These are phyloP conservation scores for Hippophae gyantsensis DNA, from an alignment of 306 rosid species.

Conservation along the genomic window DNA sequence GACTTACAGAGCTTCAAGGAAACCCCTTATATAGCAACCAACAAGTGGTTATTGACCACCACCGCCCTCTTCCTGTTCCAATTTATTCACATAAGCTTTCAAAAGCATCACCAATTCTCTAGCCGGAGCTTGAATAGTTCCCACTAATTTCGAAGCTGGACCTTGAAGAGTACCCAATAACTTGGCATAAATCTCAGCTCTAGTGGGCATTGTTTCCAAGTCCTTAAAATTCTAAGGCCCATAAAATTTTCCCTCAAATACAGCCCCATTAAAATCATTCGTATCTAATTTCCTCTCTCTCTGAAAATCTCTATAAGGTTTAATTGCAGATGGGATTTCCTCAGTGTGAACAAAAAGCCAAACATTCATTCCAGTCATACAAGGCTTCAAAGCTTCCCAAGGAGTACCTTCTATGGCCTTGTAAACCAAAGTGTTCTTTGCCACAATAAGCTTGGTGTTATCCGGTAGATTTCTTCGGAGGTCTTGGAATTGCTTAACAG, in stretches of 20 bases:
- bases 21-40: too few species aligned
- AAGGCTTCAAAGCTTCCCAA: slow-evolving; percentile 74
- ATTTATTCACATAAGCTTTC: slow-evolving; percentile 63
- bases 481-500: slow-evolving; percentile 80
- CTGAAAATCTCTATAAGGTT: slow-evolving; percentile 80
- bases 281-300: slow-evolving; percentile 74
- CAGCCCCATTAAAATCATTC: slow-evolving; percentile 78
- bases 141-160: slow-evolving; percentile 61
- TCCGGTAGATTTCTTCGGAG: slow-evolving; percentile 68
- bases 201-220: slow-evolving; percentile 62
- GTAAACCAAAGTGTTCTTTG: slow-evolving; percentile 83
- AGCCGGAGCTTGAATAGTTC: slow-evolving; percentile 80
- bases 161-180: slow-evolving; percentile 55
- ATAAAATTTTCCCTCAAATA: slow-evolving; percentile 82
- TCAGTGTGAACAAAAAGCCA: slow-evolving; percentile 93
- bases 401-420: slow-evolving; percentile 77
- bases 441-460: slow-evolving; percentile 56
- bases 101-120: slow-evolving; percentile 67
- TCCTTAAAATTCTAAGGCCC: slow-evolving; percentile 63
- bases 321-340: slow-evolving; percentile 77
- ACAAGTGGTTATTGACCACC: not conserved
- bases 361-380: slow-evolving; percentile 92
- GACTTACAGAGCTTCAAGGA: not conserved
- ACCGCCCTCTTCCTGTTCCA: slow-evolving; percentile 47
- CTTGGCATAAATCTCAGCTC: slow-evolving; percentile 71